A percentile compares a stretch with the other conserved stretches of the same genome.
Evolutionary conservation across 805 yeast genomes (phyloP).

Genomic region (Candida corydali): DNA sequence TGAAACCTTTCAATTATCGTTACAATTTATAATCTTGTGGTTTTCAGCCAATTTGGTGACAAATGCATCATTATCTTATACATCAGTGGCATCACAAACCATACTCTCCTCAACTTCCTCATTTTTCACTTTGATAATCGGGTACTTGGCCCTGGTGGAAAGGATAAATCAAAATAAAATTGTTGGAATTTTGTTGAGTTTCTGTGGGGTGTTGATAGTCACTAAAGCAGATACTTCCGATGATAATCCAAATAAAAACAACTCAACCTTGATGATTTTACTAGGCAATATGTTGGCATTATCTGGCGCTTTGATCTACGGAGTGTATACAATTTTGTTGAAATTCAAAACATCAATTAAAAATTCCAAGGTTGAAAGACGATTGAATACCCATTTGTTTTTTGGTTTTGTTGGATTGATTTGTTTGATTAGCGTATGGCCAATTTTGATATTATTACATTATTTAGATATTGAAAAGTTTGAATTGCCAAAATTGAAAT

Average conservation of each 20-base stretch:
- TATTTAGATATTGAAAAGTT: conserved; percentile 62
- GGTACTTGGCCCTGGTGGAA: conserved; percentile 70
- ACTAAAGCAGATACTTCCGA: conserved; percentile 55
- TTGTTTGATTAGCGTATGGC: conserved; percentile 76
- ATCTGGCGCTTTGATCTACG: conserved; percentile 84
- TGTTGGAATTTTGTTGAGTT: conserved; percentile 64
- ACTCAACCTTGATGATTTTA: conserved; percentile 27
- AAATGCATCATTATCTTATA: conserved; percentile 81
- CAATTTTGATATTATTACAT: conserved; percentile 66
- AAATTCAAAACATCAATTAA: conserved; percentile 55
- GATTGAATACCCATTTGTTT: conserved; percentile 80
- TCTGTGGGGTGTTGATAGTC: conserved; percentile 76
- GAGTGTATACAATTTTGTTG: conserved; percentile 81
- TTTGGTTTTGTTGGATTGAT: conserved; percentile 94
- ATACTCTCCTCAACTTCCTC: conserved; percentile 89
- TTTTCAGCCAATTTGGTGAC: conserved; percentile 84
- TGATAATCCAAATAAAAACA: conserved; percentile 16
- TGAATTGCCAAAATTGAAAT: conserved; percentile 55
- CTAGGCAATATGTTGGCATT: conserved; percentile 80
- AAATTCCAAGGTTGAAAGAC: conserved; percentile 55
- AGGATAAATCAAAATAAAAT: conserved; percentile 60
- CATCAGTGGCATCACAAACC: conserved; percentile 92
- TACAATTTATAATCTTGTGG: conserved; percentile 87
- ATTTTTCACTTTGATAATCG: conserved; percentile 84
- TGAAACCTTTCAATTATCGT: conserved; percentile 72